Base-by-base conservation (phyloP, 1,284 basidiomycete species). In the Fomes fomentarius region DNA sequence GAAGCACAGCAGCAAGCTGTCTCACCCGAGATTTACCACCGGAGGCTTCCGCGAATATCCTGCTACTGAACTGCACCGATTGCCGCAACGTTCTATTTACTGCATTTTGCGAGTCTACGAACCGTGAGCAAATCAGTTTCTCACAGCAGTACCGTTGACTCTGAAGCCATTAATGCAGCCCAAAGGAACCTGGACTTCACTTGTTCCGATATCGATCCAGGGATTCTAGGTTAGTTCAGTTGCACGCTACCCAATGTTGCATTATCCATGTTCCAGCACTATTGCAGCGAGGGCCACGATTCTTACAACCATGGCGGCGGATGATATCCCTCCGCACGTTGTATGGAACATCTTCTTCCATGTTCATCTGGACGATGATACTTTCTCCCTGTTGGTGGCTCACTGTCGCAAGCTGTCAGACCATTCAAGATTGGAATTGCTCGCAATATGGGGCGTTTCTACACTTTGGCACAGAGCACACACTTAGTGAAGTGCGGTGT, bases 1-100 rank as follows among this genome's bases (percentile, higher is more conserved):
- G 83, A 21, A 85, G 82, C 57, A 82, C 82, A 0, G 69, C 82
- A 11, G 74, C 83, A 6, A 65, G 78, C 4, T 79, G 69, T 50
- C 67, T 85, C 5, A 81, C 79, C 1, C 70, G 77, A 35, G 71
- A 77, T 44, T 58, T 85, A 2, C 66, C 78, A 35, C 75, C 75
- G 5, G 81, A 81, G 54, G 66, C 74, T 47, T 52, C 68, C 24
- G 81, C 79, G 5, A 64, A 76, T 33, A 66, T 83, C 25, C 70
- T 86, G 17, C 73, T 83, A 14, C 66, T 84, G 31, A 83, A 76
- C 10, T 85, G 82, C 61, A 83, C 83, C n/a, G 84, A 86, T 60
- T 76, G 78, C n/a, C 69, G 83, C 28, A 80, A 74, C 54, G 74
- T 85, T n/a, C 54, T 86, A 15, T 82, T 79, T 61, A 84, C 84